Evolutionary conservation across 345 rosid genomes (phyloP), one percentile per base, ranked within the genome.

Genomic region (Salix arbutifolia): DNA sequence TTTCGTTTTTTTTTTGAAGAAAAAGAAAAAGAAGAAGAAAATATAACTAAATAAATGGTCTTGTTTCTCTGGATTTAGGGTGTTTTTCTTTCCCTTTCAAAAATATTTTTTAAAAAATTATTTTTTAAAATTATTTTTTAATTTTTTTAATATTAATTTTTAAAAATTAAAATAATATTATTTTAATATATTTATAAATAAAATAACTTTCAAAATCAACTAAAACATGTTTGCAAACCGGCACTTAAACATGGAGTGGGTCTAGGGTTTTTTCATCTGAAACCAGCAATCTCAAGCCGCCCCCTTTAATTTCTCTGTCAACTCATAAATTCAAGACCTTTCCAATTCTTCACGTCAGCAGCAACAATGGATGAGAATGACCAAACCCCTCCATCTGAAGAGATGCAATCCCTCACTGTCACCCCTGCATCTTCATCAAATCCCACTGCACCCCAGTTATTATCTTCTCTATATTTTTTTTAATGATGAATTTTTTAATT

Each of bases 391-490:
- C 69, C 79, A 30, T 58, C 69, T 0, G 58, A 68, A 30, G 74
- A 62, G 30, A 40, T 76, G 65, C 70, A 70, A 38, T 65, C 71
- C 9, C 65, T 77, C 21, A 31, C 80, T 7, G 71, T 77, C 48
- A 62, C 33, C 69, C 11, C 75, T 44, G 14, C 78, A 6, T 33
- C 71, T 58, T 37, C 72, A 17, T 56, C 52, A 33, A 21, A 61
- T 18, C 64, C 67, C 7, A 18, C 79, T 6, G 16, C 66, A 6
- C 28, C 67, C 23, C 67, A 66, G 77, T 75, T 48, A 74, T 53
- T n/a, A 44, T 12, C 12, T 37, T 52, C 17, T 33, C 17, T 71
- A 0, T n/a, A 14, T 73, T 1, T 73, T 5, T 72, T 18, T 25
- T 8, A 4, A 28, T 58, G 25, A 2, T 28, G 5, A 42, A 11